These are phyloP conservation scores for Sclerotiophoma versabilis DNA, from an alignment of 2,329 filamentous ascomycete genomes.

Conservation along the genomic window DNA sequence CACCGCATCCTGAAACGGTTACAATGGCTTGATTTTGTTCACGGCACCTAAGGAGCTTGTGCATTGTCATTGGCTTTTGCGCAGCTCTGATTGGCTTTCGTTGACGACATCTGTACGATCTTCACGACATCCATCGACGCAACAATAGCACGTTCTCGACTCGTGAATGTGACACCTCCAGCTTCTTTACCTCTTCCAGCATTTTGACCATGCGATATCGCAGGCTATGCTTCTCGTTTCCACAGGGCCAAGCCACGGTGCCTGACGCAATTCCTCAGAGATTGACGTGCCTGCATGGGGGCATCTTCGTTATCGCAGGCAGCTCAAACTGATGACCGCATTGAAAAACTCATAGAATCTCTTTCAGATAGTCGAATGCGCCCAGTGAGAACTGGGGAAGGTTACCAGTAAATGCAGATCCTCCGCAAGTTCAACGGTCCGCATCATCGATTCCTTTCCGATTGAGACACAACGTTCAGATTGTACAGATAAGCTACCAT, in stretches of 20 bases:
- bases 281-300: constrained; percentile 30
- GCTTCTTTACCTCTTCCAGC: neutral
- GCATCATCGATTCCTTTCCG: neutral
- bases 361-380: neutral
- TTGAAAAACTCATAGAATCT: neutral
- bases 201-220: neutral
- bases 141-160: constrained; percentile 2
- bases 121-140: constrained; percentile 5
- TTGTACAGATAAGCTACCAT: neutral
- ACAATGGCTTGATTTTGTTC: neutral
- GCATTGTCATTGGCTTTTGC: neutral
- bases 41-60: neutral
- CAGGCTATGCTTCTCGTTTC: neutral
- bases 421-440: neutral
- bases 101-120: constrained; percentile 16
- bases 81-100: constrained; percentile 1
- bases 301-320: constrained; percentile 13
- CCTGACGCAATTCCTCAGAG: constrained; percentile 25
- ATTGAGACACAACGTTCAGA: neutral
- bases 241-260: constrained; percentile 18
- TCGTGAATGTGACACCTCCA: neutral
- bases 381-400: no score
- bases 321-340: neutral
- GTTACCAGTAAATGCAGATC: neutral
- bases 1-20: no score